Evolutionary conservation across 345 rosid genomes (phyloP).

Genomic region (Aquilaria yunnanensis): DNA sequence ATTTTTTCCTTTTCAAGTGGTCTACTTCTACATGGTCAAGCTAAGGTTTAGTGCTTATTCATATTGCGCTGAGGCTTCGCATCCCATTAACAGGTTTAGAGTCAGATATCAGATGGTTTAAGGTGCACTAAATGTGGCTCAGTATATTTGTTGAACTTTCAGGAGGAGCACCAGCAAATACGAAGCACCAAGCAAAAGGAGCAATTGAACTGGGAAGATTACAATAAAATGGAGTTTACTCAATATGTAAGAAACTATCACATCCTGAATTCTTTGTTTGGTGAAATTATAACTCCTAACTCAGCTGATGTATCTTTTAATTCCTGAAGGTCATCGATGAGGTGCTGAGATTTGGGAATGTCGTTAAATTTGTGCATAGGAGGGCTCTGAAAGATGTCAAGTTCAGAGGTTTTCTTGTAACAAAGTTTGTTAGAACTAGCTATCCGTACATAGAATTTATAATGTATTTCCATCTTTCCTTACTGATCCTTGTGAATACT

Average conservation of each 20-base stretch:
- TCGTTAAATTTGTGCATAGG: constrained; percentile 58
- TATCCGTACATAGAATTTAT: constrained; percentile 3
- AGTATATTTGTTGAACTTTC: not conserved
- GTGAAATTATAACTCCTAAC: no score
- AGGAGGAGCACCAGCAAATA: constrained; percentile 38
- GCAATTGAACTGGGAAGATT: constrained; percentile 47
- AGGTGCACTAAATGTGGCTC: no score
- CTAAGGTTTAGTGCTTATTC: no score
- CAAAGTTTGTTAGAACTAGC: not conserved
- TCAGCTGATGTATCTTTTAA: not conserved
- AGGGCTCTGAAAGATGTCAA: constrained; percentile 54
- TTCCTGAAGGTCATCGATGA: constrained; percentile 47
- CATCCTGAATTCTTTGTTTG: no score
- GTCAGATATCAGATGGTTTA: no score
- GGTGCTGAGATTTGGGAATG: constrained; percentile 45
- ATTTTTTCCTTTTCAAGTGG: not conserved
- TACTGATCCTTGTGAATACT: no score
- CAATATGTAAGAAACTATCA: constrained; percentile 28
- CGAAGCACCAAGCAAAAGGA: constrained; percentile 35
- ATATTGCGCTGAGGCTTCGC: no score
- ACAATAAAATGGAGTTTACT: constrained; percentile 41
- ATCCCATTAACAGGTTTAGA: no score
- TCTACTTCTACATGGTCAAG: no score
- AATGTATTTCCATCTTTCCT: not conserved
- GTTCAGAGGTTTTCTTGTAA: constrained; percentile 29